Evolutionary conservation across 345 rosid species (phyloP).

Genomic region (Chamaenerion angustifolium): DNA sequence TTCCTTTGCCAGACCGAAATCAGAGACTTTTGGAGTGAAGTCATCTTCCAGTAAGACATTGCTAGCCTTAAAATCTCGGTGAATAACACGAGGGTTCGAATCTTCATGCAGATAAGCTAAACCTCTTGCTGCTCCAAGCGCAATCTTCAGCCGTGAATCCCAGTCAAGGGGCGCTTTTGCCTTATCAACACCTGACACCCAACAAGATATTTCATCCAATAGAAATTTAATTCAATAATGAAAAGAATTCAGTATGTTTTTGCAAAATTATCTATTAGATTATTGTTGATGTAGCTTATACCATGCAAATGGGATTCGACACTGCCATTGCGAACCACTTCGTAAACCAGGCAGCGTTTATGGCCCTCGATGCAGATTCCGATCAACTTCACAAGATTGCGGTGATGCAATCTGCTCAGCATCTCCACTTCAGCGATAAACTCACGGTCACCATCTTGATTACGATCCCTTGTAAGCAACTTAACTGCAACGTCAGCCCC

Average conservation of each 20-base stretch:
- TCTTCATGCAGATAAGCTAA: slow-evolving; percentile 99
- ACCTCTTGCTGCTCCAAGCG: slow-evolving; percentile 98
- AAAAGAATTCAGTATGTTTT: too few relatives aligned
- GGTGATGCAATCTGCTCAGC: slow-evolving; percentile 98
- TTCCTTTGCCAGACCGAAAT: slow-evolving; percentile 98
- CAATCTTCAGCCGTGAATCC: slow-evolving; percentile 92
- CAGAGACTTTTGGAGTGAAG: slow-evolving; percentile 95
- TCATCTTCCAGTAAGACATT: slow-evolving; percentile 79
- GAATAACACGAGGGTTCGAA: slow-evolving; percentile 95
- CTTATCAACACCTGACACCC: slow-evolving; percentile 41
- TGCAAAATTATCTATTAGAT: too few relatives aligned
- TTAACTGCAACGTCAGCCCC: slow-evolving; percentile 87
- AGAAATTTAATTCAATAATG: background rate
- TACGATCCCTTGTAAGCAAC: slow-evolving; percentile 58
- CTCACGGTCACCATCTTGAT: slow-evolving; percentile 85
- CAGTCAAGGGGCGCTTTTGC: slow-evolving; percentile 74
- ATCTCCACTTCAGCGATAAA: slow-evolving; percentile 98
- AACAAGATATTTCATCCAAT: background rate
- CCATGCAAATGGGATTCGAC: slow-evolving; percentile 99
- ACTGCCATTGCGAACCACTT: slow-evolving; percentile 89
- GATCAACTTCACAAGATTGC: slow-evolving; percentile 88
- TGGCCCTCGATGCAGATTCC: slow-evolving; percentile 94
- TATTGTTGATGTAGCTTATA: slow-evolving; percentile 10
- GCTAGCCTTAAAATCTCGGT: slow-evolving; percentile 97
- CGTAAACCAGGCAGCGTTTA: slow-evolving; percentile 81